Base-by-base conservation (phyloP, 305 asterid species). In the Fraxinus nigra region DNA sequence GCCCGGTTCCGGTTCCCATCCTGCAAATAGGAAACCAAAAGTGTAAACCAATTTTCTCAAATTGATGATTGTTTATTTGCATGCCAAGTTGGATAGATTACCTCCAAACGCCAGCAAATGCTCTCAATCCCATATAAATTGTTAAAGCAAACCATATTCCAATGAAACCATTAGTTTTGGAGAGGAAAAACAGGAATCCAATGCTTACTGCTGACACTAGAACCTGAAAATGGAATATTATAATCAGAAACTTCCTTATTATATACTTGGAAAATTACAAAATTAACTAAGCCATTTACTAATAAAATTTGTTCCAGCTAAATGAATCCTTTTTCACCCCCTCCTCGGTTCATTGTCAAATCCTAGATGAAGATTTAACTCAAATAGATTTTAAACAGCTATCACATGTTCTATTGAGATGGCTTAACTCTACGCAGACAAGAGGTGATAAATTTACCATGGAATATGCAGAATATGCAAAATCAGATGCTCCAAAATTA, bases 391-490 rank as follows among this genome's bases (percentile, higher is more conserved):
- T 20, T 51, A 16, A 51, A 51, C 61, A 51, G 18, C 22, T 14
- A 16, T 48, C 61, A 54, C 32, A 22, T 61, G 10, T 24, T 63
- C 34, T 63, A 63, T 16, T 63, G 16, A 63, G 72, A 63, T 13
- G n/a, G 33, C 0, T 63, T 24, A 32, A 63, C 10, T 54, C 24
- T 54, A n/a, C 5, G 26, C 24, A 5, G 63, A 54, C 10, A 54
- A 14, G 14, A n/a, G 20, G 46, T 9, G n/a, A 20, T 18, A 38
- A 65, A 30, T 3, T 78, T 88, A 92, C 98, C 98, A 93, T 93
- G 14, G 98, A 93, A 87, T 87, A 92, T n/a, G 98, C 97, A 20
- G 98, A 85, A 79, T 93, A 93, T 43, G 97, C 95, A 85, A 93
- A 93, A 87, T 92, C 98, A 4, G 97, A 93, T 37, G 97, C 97